These are phyloP conservation scores for Nissolia schottii DNA, from an alignment of 306 rosid genomes.

Conservation along the genomic window DNA sequence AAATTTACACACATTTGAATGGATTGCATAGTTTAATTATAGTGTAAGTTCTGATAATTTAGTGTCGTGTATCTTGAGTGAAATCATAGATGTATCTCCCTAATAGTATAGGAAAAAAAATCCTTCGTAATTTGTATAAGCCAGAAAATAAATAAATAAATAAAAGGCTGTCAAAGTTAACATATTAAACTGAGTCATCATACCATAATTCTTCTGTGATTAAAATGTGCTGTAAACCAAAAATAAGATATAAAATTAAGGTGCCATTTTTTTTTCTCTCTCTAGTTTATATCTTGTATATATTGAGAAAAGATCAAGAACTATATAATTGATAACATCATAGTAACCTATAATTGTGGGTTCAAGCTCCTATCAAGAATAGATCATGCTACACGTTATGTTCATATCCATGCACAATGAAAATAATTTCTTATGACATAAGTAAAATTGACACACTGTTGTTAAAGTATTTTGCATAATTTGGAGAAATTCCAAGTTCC, in stretches of 20 bases:
- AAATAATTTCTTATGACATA: too few species aligned
- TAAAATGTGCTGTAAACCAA: too few species aligned
- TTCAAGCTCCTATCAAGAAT: too few species aligned
- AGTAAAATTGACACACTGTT: conserved; percentile 30
- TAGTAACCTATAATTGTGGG: too few species aligned
- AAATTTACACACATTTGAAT: neutral
- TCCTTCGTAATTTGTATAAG: neutral
- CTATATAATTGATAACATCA: too few species aligned
- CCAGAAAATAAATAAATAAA: too few species aligned
- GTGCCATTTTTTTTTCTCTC: neutral
- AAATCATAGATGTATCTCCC: neutral
- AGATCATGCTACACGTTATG: too few species aligned
- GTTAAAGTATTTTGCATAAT: conserved; percentile 11
- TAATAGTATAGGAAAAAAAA: neutral
- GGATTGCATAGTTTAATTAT: neutral
- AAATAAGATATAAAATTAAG: too few species aligned
- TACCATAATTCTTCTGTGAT: neutral
- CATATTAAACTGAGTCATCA: neutral
- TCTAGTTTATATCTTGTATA: neutral
- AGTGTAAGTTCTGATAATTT: neutral
- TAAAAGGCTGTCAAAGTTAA: neutral
- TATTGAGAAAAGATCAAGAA: neutral
- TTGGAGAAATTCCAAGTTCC: neutral
- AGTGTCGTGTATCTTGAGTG: neutral
- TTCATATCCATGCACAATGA: too few species aligned